These are phyloP conservation scores for Nakazawaea sp. DNA, from an alignment of 805 yeast species.

Conservation along the genomic window DNA sequence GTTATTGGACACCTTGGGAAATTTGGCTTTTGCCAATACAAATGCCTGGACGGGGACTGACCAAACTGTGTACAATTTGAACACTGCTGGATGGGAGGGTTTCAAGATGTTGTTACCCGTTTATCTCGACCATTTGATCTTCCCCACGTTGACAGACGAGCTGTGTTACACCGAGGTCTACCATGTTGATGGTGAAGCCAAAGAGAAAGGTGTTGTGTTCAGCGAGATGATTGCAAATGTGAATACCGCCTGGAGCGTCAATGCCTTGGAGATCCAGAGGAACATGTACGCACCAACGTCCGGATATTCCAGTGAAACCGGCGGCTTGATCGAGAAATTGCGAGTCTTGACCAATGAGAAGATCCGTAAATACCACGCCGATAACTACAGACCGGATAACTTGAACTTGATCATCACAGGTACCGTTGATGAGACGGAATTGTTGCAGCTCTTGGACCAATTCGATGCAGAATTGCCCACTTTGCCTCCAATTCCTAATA, in stretches of 20 bases:
- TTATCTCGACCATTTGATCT: slow-evolving; percentile 78
- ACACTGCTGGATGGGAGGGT: slow-evolving; percentile 96
- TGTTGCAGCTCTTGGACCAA: slow-evolving; percentile 48
- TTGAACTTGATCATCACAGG: slow-evolving; percentile 83
- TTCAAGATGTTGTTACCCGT: slow-evolving; percentile 79
- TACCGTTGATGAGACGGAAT: slow-evolving; percentile 67
- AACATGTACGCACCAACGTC: slow-evolving; percentile 47
- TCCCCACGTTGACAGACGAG: slow-evolving; percentile 83
- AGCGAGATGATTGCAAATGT: slow-evolving; percentile 96
- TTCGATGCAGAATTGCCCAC: slow-evolving; percentile 55
- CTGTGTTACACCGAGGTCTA: slow-evolving; percentile 93
- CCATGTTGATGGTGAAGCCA: slow-evolving; percentile 85
- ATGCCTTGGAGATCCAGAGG: slow-evolving; percentile 55
- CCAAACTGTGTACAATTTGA: slow-evolving; percentile 87
- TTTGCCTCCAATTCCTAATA: slow-evolving; percentile 28
- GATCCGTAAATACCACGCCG: slow-evolving; percentile 68
- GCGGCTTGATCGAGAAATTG: slow-evolving; percentile 77
- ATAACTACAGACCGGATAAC: slow-evolving; percentile 75
- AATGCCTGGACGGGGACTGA: slow-evolving; percentile 98
- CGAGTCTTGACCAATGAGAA: slow-evolving; percentile 66
- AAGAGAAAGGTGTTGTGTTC: slow-evolving; percentile 94
- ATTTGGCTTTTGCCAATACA: slow-evolving; percentile 74
- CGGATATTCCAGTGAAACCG: slow-evolving; percentile 91
- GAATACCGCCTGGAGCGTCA: slow-evolving; percentile 63
- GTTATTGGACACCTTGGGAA: slow-evolving; percentile 78